phyloP scores from a whole-genome alignment of 371 early-diverging fungal genomes.

The Dentiscutata heterogama region DNA sequence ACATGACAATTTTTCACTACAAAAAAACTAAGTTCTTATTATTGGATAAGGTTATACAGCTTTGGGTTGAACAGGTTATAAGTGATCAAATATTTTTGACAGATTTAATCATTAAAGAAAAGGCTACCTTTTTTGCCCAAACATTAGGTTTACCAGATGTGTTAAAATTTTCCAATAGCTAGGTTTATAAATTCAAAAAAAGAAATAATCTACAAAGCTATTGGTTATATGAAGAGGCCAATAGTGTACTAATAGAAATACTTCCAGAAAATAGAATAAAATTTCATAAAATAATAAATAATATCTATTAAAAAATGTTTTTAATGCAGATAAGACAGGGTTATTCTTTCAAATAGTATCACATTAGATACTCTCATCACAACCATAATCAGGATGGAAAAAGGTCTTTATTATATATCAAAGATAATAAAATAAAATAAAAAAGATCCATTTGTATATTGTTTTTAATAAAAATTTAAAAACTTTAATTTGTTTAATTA shows the following conservation, averaged over 20 bases:
- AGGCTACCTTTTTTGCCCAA: neutral
- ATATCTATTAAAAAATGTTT: neutral
- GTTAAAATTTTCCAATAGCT: neutral
- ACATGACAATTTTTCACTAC: neutral
- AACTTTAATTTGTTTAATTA: no score
- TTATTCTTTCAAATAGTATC: neutral
- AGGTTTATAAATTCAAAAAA: constrained; percentile 4
- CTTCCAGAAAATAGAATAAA: constrained; percentile 11
- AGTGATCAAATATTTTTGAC: no score
- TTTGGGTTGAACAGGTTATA: neutral
- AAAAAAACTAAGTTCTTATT: neutral
- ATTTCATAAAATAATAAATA: neutral
- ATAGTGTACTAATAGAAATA: constrained; percentile 1
- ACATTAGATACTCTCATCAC: neutral
- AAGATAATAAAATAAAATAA: no score
- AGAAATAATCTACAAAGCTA: neutral
- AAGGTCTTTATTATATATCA: neutral
- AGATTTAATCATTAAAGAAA: constrained; percentile 30
- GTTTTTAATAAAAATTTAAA: no score
- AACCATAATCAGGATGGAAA: neutral
- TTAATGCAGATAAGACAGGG: no score
- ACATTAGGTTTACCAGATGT: constrained; percentile 2
- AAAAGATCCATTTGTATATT: no score
- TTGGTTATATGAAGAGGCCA: neutral
- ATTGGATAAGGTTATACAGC: neutral